phyloP scores from a whole-genome alignment of 306 rosid species.

The Psophocarpus tetragonolobus region DNA sequence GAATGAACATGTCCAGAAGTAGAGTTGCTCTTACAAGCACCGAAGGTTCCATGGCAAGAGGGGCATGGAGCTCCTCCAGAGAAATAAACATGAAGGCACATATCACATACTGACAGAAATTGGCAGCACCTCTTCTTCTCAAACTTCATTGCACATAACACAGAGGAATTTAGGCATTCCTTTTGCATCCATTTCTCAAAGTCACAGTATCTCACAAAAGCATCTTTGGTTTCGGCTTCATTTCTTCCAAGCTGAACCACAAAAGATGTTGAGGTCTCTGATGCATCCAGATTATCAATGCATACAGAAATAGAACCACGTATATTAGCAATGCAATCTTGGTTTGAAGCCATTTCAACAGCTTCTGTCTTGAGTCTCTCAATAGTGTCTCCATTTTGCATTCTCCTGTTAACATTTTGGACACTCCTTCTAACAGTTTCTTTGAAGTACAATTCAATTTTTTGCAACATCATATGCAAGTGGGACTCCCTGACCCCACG shows the following conservation, averaged over 20 bases:
- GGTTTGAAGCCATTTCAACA: slow-evolving; percentile 32
- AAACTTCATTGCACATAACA: slow-evolving; percentile 50
- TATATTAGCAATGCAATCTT: slow-evolving; percentile 37
- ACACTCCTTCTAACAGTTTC: slow-evolving; percentile 51
- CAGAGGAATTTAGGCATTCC: slow-evolving; percentile 55
- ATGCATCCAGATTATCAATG: slow-evolving; percentile 44
- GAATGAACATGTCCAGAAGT: slow-evolving; percentile 43
- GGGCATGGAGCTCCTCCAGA: slow-evolving; percentile 46
- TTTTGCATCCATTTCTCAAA: slow-evolving; percentile 75
- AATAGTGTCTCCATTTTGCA: slow-evolving; percentile 37
- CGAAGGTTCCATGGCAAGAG: slow-evolving; percentile 48
- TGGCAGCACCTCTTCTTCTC: slow-evolving; percentile 56
- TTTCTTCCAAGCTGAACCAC: slow-evolving; percentile 59
- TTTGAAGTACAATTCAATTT: slow-evolving; percentile 58
- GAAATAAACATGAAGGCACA: slow-evolving; percentile 47
- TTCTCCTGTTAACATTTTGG: slow-evolving; percentile 25
- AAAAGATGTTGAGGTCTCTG: slow-evolving; percentile 62
- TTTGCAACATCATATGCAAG: slow-evolving; percentile 67
- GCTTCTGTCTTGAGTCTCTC: slow-evolving; percentile 36
- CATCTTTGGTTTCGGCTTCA: slow-evolving; percentile 49
- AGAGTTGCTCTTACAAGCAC: slow-evolving; percentile 36
- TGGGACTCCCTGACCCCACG: slow-evolving; percentile 80
- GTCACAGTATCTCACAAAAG: slow-evolving; percentile 63
- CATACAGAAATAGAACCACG: slow-evolving; percentile 41
- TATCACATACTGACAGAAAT: slow-evolving; percentile 53